A percentile compares a stretch with the other conserved stretches of the same genome.
Evolutionary conservation across 176 grass and related monocot genomes (phyloP).

Genomic region (Carex parvula): DNA sequence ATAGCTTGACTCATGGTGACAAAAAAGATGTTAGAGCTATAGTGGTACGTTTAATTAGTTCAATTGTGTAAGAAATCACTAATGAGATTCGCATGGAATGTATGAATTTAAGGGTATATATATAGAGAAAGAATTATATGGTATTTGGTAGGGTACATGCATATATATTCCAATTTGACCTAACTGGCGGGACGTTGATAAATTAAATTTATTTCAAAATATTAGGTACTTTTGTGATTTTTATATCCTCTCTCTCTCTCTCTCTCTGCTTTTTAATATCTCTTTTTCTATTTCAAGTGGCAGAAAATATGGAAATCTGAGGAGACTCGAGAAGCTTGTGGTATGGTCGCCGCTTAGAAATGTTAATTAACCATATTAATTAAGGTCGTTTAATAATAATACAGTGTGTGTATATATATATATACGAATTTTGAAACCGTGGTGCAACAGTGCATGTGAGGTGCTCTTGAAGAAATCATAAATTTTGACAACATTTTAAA

Average conservation of each 20-base stretch:
- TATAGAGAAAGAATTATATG: background rate
- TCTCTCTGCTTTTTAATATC: background rate
- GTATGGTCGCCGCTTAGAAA: background rate
- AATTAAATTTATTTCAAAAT: constrained; percentile 15
- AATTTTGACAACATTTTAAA: background rate
- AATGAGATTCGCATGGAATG: constrained; percentile 24
- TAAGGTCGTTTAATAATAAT: background rate
- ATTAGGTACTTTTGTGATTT: constrained; percentile 10
- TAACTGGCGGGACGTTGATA: background rate
- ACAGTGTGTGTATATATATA: too few species aligned
- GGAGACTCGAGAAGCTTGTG: background rate
- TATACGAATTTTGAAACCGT: too few species aligned
- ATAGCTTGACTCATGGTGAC: constrained; percentile 13
- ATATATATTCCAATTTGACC: background rate
- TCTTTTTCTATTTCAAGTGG: background rate
- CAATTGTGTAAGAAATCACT: background rate
- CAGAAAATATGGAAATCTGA: background rate
- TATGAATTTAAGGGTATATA: background rate
- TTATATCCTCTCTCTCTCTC: background rate
- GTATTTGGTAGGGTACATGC: background rate
- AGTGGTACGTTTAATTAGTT: background rate
- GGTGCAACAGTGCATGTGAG: too few species aligned
- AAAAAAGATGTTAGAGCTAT: background rate
- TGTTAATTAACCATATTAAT: background rate
- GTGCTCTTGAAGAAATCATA: background rate